Evolutionary conservation across 2,329 filamentous ascomycete species (phyloP).

Genomic region (Clonostachys rhizophaga): DNA sequence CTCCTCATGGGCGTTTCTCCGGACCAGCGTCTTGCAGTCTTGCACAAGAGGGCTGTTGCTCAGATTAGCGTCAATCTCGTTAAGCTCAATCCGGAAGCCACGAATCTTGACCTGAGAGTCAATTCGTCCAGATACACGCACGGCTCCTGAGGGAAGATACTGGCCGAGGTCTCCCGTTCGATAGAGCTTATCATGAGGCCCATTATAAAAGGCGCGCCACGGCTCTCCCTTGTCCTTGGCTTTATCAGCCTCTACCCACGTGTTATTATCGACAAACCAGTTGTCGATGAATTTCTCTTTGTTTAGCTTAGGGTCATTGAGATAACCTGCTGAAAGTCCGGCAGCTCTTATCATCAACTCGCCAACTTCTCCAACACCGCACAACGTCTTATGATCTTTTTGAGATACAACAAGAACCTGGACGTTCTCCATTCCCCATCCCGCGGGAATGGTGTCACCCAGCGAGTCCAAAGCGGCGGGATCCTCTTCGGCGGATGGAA

Average conservation of each 20-base stretch:
- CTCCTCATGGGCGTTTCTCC: constrained; percentile 44
- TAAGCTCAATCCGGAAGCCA: constrained; percentile 91
- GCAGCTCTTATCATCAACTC: constrained; percentile 80
- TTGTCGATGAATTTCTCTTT: constrained; percentile 75
- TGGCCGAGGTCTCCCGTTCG: constrained; percentile 81
- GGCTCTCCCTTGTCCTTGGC: constrained; percentile 47
- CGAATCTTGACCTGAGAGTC: constrained; percentile 95
- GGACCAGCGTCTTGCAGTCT: constrained; percentile 81
- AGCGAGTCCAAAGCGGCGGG: constrained; percentile 41
- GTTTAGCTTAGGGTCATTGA: constrained; percentile 55
- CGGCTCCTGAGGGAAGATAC: constrained; percentile 61
- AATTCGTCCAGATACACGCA: constrained; percentile 73
- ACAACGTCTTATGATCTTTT: constrained; percentile 61
- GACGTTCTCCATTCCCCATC: constrained; percentile 82
- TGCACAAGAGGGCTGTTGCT: constrained; percentile 70
- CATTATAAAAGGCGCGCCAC: constrained; percentile 76
- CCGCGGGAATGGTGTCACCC: constrained; percentile 73
- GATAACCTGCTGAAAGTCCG: constrained; percentile 79
- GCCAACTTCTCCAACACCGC: constrained; percentile 75
- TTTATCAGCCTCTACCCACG: constrained; percentile 57
- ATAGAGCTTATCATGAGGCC: constrained; percentile 82
- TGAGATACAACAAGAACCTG: constrained; percentile 82
- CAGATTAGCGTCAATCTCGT: constrained; percentile 85
- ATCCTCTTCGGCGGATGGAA: constrained; percentile 62
- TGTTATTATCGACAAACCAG: constrained; percentile 76